Conservation (phyloP, 352 stramenopile genomes). For the Paralagenidium karlingii region DNA sequence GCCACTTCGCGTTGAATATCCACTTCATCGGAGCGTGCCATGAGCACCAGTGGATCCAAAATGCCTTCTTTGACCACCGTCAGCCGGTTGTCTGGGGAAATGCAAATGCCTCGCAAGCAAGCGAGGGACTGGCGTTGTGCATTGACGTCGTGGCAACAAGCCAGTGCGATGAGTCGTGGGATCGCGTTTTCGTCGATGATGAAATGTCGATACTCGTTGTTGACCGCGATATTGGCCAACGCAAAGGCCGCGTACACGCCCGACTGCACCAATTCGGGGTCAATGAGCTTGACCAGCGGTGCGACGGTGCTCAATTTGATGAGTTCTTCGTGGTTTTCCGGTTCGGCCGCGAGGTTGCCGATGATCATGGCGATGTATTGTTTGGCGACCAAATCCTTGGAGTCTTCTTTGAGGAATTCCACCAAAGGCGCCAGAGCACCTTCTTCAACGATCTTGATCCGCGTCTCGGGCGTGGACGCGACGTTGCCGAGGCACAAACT, state of each 20-base stretch:
- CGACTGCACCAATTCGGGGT: slow-evolving; percentile 76
- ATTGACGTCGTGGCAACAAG: slow-evolving; percentile 89
- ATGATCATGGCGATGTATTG: slow-evolving; percentile 94
- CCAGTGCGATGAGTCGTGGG: slow-evolving; percentile 87
- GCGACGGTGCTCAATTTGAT: slow-evolving; percentile 84
- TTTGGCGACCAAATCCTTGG: slow-evolving; percentile 84
- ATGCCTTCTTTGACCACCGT: slow-evolving; percentile 89
- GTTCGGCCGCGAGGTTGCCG: slow-evolving; percentile 92
- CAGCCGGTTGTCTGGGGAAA: slow-evolving; percentile 81
- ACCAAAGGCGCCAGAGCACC: slow-evolving; percentile 82
- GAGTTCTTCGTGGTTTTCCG: slow-evolving; percentile 92
- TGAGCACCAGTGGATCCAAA: slow-evolving; percentile 91
- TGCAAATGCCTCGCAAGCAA: slow-evolving; percentile 89
- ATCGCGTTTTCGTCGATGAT: slow-evolving; percentile 92
- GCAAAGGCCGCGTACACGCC: slow-evolving; percentile 89
- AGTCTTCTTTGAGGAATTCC: slow-evolving; percentile 80
- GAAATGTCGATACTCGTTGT: slow-evolving; percentile 84
- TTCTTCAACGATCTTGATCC: slow-evolving; percentile 90
- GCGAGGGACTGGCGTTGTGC: slow-evolving; percentile 88
- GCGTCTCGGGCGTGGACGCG: slow-evolving; percentile 73
- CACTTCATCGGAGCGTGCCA: slow-evolving; percentile 87
- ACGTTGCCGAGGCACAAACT: slow-evolving; percentile 94
- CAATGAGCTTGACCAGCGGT: slow-evolving; percentile 86
- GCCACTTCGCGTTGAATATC: slow-evolving; percentile 89
- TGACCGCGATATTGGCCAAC: slow-evolving; percentile 90